Conservation (phyloP, 208 protist species). For the Tetramitus jugosus region DNA sequence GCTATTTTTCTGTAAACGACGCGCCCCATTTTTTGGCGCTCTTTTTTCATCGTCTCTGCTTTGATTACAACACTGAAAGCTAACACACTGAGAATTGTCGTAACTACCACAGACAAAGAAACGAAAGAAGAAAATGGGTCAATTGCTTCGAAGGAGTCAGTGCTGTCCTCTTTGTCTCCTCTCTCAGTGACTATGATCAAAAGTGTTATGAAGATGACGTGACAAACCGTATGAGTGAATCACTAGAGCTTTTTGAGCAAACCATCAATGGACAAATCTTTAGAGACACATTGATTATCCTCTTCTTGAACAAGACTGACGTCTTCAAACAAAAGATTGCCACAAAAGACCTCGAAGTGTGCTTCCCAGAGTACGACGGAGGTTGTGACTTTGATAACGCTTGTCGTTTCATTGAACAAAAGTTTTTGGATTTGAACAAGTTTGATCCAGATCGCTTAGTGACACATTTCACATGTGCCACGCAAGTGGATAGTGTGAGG, state of each 20-base stretch:
- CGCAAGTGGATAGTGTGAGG: conserved; percentile 27
- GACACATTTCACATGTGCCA: conserved; percentile 30
- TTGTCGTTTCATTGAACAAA: conserved; percentile 20
- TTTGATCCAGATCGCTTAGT: not conserved
- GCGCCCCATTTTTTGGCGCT: not conserved
- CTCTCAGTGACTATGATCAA: conserved; percentile 42
- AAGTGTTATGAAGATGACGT: conserved; percentile 49
- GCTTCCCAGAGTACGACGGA: conserved; percentile 27
- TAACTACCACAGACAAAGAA: not conserved
- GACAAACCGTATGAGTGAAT: conserved; percentile 28
- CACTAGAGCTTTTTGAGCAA: conserved; percentile 27
- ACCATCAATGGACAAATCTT: conserved; percentile 25
- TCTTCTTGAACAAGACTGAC: conserved; percentile 35
- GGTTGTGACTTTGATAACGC: conserved; percentile 26
- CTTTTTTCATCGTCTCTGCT: not conserved
- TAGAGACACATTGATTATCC: conserved; percentile 15
- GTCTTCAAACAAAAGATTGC: conserved; percentile 30
- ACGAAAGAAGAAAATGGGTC: conserved; percentile 16
- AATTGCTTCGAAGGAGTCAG: conserved; percentile 13
- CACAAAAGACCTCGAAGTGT: not conserved
- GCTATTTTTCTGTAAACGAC: not conserved
- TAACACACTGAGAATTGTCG: not conserved
- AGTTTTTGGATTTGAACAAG: conserved; percentile 28
- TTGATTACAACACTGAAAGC: not conserved
- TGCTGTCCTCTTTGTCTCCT: conserved; percentile 35